phyloP scores from a whole-genome alignment of 371 early-diverging fungal genomes.

The Mucor lusitanicus region DNA sequence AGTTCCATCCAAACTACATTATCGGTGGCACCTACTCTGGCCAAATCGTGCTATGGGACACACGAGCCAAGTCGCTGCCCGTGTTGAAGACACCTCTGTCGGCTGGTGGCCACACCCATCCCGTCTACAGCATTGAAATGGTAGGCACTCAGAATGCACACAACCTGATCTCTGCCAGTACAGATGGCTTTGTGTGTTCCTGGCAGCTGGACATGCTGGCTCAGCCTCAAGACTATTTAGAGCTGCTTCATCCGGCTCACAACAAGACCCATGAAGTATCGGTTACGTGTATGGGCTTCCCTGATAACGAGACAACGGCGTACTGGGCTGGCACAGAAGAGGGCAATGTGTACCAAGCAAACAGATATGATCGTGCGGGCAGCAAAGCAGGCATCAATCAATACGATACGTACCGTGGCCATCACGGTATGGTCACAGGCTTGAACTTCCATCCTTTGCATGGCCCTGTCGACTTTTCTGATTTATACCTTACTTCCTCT shows the following conservation, averaged over 20 bases:
- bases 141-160: constrained; percentile 96
- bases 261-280: constrained; percentile 91
- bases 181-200: constrained; percentile 93
- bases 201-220: constrained; percentile 98
- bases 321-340: constrained; percentile 98
- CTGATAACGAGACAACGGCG: constrained; percentile 87
- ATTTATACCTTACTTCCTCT: constrained; percentile 86
- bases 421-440: constrained; percentile 89
- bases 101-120: constrained; percentile 94
- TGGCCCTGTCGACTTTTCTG: constrained; percentile 85
- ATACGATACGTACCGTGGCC: constrained; percentile 83
- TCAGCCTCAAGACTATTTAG: constrained; percentile 88
- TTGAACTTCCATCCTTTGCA: constrained; percentile 88
- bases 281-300: constrained; percentile 87
- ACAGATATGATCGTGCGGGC: constrained; percentile 92
- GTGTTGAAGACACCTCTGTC: constrained; percentile 88
- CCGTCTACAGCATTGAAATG: constrained; percentile 86
- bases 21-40: constrained; percentile 97
- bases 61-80: constrained; percentile 82
- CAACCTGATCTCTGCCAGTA: constrained; percentile 86
- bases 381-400: constrained; percentile 94
- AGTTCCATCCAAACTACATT: constrained; percentile 88
- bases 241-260: constrained; percentile 75
- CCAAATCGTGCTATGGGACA: constrained; percentile 97
- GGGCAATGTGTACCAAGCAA: constrained; percentile 89